These are phyloP conservation scores for Solanum hybrid DNA, from an alignment of 305 asterid genomes.

Conservation along the genomic window DNA sequence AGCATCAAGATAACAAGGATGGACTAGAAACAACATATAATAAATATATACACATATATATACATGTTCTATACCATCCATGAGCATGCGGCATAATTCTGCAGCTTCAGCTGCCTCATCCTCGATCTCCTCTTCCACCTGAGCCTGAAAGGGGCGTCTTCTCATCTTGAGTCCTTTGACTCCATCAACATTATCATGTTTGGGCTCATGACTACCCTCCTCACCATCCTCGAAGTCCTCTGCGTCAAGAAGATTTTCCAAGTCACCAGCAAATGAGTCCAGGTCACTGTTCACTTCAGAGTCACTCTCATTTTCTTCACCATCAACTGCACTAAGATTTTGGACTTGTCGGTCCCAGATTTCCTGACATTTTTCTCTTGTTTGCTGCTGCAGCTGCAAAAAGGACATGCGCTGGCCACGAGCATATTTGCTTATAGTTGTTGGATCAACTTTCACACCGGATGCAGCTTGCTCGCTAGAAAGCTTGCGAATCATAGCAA, in stretches of 20 bases:
- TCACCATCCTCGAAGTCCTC: constrained; percentile 88
- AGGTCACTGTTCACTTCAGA: constrained; percentile 94
- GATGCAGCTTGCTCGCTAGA: constrained; percentile 99
- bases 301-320: constrained; percentile 92
- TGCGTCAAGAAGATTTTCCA: constrained; percentile 96
- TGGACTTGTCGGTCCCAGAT: constrained; percentile 95
- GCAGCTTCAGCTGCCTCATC: constrained; percentile 98
- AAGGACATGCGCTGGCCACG: constrained; percentile 99
- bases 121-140: constrained; percentile 82
- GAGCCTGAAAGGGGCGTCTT: constrained; percentile 77
- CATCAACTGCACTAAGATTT: constrained; percentile 74
- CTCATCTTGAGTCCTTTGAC: constrained; percentile 91
- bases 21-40: not conserved
- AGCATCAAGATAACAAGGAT: not conserved
- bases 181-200: constrained; percentile 61
- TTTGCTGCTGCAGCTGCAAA: constrained; percentile 99
- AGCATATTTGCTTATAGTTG: constrained; percentile 94
- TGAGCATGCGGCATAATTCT: constrained; percentile 91
- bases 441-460: constrained; percentile 90
- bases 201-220: constrained; percentile 59
- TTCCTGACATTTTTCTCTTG: constrained; percentile 98
- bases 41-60: not conserved
- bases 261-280: constrained; percentile 98
- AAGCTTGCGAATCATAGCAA: constrained; percentile 93
- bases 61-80: constrained; percentile 63